phyloP scores from a whole-genome alignment of 108 stramenopile species.

The Stephanodiscus minutulus region DNA sequence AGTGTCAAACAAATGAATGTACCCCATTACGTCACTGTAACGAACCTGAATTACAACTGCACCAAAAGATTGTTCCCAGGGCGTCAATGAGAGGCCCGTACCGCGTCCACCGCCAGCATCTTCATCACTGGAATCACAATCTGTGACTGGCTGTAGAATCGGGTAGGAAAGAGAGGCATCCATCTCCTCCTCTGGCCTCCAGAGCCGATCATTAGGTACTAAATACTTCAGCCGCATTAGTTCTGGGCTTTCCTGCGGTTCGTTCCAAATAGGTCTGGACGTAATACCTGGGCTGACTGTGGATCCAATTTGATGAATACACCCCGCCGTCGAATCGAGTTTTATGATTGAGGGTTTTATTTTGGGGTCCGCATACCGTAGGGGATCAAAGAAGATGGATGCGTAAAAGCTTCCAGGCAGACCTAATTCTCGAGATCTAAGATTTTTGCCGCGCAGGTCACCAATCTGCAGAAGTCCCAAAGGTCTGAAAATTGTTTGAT shows the following conservation, averaged over 20 bases:
- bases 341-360: slow-evolving; percentile 30
- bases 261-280: slow-evolving; percentile 66
- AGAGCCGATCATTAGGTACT: slow-evolving; percentile 52
- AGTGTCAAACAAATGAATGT: slow-evolving; percentile 64
- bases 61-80: slow-evolving; percentile 68
- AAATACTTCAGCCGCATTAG: slow-evolving; percentile 64
- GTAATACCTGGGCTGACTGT: slow-evolving; percentile 62
- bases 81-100: slow-evolving; percentile 33
- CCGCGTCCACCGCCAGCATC: slow-evolving; percentile 3
- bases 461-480: slow-evolving; percentile 55
- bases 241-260: slow-evolving; percentile 53
- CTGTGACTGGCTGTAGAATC: slow-evolving; percentile 58
- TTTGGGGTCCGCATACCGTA: slow-evolving; percentile 51
- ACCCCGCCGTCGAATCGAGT: slow-evolving; percentile 55
- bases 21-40: slow-evolving; percentile 64
- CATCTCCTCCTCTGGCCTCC: slow-evolving; percentile 11
- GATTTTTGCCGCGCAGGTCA: slow-evolving; percentile 60
- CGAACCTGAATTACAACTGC: slow-evolving; percentile 75
- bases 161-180: slow-evolving; percentile 52
- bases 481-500: slow-evolving; percentile 65
- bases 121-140: slow-evolving; percentile 14
- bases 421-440: slow-evolving; percentile 70
- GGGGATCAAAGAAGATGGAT: slow-evolving; percentile 61
- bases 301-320: slow-evolving; percentile 60
- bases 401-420: slow-evolving; percentile 75